These are phyloP conservation scores for Gossypium trilobum DNA, from an alignment of 441 rosid genomes.

Conservation along the genomic window DNA sequence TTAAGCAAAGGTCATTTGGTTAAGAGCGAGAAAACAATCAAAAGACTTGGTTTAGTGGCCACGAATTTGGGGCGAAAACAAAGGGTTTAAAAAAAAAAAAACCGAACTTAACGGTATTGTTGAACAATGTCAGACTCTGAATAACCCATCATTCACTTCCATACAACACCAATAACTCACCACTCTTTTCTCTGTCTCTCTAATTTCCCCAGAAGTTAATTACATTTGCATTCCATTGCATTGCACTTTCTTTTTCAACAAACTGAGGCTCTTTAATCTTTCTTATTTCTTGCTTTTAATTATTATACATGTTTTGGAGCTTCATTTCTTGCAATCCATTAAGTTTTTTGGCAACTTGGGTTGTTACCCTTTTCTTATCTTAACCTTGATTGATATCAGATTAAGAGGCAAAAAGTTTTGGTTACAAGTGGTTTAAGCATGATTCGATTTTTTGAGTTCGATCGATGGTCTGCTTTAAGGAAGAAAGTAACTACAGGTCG, in stretches of 20 bases:
- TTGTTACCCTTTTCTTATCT: not conserved
- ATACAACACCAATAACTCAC: slow-evolving; percentile 10
- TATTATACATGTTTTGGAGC: not conserved
- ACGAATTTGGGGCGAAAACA: slow-evolving; percentile 31
- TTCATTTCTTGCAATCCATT: slow-evolving; percentile 5
- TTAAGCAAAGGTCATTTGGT: not conserved
- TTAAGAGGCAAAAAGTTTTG: not conserved
- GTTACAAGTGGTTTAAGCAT: not conserved
- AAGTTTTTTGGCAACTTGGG: not conserved
- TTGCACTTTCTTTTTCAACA: slow-evolving; percentile 7
- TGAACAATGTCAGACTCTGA: slow-evolving; percentile 40
- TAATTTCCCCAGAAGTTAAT: not conserved
- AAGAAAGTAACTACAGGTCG: slow-evolving; percentile 11
- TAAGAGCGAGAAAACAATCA: not conserved
- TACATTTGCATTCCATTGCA: not conserved
- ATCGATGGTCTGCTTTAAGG: slow-evolving; percentile 4
- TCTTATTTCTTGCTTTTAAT: not conserved
- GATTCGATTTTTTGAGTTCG: slow-evolving; percentile 15
- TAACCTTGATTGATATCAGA: not conserved
- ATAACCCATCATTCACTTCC: slow-evolving; percentile 22
- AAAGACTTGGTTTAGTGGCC: slow-evolving; percentile 41
- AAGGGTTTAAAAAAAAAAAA: slow-evolving; percentile 23
- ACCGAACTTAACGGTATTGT: slow-evolving; percentile 48
- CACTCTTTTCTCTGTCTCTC: slow-evolving; percentile 12
- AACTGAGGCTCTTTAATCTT: slow-evolving; percentile 7